Percentiles rank a stretch among this genome's conserved stretches.
phyloP scores from a whole-genome alignment of 192 early-diverging fungal species.

The Tieghemiomyces parasiticus region DNA sequence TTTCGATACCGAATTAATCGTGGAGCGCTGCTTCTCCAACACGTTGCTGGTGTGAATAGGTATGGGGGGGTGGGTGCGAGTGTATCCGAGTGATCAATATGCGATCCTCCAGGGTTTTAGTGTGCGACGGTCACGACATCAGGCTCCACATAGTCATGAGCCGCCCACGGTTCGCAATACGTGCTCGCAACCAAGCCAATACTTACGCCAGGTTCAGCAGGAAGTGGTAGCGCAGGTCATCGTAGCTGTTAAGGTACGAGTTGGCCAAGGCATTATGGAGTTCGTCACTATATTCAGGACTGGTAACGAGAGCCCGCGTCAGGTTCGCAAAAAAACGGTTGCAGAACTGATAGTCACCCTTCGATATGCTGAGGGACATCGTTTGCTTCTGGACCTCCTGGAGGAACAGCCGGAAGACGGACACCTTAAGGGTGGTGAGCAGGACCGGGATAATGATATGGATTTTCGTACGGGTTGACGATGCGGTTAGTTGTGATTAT shows the following conservation, averaged over 20 bases:
- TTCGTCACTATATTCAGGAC: constrained; percentile 39
- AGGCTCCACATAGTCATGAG: too few relatives aligned
- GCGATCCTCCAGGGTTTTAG: too few relatives aligned
- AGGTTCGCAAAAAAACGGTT: constrained; percentile 45
- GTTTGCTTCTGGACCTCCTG: constrained; percentile 54
- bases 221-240: constrained; percentile 78
- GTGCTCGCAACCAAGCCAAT: too few relatives aligned
- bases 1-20: too few relatives aligned
- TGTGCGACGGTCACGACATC: too few relatives aligned
- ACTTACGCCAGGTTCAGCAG: too few relatives aligned
- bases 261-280: constrained; percentile 45
- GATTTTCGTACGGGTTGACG: background rate
- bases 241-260: constrained; percentile 60
- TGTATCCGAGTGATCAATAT: too few relatives aligned
- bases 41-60: too few relatives aligned
- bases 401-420: constrained; percentile 56
- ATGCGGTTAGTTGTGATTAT: background rate
- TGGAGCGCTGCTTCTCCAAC: too few relatives aligned
- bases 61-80: too few relatives aligned
- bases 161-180: too few relatives aligned
- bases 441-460: background rate
- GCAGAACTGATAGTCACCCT: constrained; percentile 42
- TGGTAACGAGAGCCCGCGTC: constrained; percentile 38
- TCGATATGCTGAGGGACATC: constrained; percentile 15
- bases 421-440: too few relatives aligned